Evolutionary conservation across 2,329 filamentous ascomycete species (phyloP).

Genomic region (Phyllosticta citriasiana): DNA sequence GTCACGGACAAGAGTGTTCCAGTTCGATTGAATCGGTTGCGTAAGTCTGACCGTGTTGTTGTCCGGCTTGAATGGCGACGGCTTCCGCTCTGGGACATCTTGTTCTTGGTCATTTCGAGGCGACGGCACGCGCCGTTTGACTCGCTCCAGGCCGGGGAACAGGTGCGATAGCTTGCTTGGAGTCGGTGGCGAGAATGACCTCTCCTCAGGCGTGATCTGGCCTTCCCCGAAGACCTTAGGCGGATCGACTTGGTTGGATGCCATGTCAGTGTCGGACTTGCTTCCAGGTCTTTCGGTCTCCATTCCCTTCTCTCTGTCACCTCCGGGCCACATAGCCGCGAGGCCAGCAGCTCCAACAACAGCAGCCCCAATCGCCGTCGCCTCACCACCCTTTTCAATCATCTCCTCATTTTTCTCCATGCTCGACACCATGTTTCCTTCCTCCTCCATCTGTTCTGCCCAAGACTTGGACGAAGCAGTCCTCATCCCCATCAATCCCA

Average conservation of each 20-base stretch:
- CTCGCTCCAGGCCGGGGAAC: constrained; percentile 14
- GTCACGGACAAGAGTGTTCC: constrained; percentile 25
- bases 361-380: neutral
- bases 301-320: neutral
- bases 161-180: constrained; percentile 10
- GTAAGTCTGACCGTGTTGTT: neutral
- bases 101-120: constrained; percentile 10
- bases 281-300: neutral
- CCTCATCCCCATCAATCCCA: neutral
- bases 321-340: neutral
- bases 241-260: neutral
- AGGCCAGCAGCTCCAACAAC: neutral
- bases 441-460: constrained; percentile 4
- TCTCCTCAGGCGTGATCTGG: neutral
- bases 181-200: neutral
- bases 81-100: neutral
- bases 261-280: neutral
- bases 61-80: neutral
- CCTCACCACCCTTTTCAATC: neutral
- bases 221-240: neutral
- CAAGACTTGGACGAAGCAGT: neutral
- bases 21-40: neutral
- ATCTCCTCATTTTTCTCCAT: neutral
- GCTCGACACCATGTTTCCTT: neutral
- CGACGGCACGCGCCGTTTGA: constrained; percentile 26